These are phyloP conservation scores for Suhomyces ambrosiae DNA, from an alignment of 1,139 yeast genomes.

Conservation along the genomic window DNA sequence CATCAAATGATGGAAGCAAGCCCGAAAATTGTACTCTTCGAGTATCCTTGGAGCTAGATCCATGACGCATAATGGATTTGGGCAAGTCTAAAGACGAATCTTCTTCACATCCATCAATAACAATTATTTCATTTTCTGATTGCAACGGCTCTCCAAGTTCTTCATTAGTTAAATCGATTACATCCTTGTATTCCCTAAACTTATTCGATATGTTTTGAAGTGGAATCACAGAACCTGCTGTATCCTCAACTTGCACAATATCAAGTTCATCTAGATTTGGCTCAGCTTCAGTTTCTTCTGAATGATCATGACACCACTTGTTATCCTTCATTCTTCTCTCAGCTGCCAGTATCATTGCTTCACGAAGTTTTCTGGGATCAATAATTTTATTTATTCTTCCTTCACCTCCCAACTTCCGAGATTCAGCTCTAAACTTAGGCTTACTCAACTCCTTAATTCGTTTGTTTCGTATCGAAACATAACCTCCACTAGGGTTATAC, in stretches of 20 bases:
- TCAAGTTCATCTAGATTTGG: conserved; percentile 22
- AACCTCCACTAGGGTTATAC: conserved; percentile 18
- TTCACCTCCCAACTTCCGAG: conserved; percentile 34
- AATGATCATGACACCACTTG: conserved; percentile 51
- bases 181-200: conserved; percentile 20
- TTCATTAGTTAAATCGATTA: conserved; percentile 28
- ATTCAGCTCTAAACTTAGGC: conserved; percentile 42
- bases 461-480: conserved; percentile 36
- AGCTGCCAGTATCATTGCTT: conserved; percentile 66
- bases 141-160: conserved; percentile 18
- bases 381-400: conserved; percentile 7
- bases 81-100: conserved; percentile 4
- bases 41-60: conserved; percentile 2
- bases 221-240: conserved; percentile 13
- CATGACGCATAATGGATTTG: conserved; percentile 19
- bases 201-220: no score
- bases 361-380: conserved; percentile 23
- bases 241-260: conserved; percentile 13
- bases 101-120: conserved; percentile 28
- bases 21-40: conserved; percentile 17
- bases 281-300: conserved; percentile 21
- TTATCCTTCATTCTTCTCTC: conserved; percentile 60
- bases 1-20: conserved; percentile 22
- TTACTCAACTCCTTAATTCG: conserved; percentile 41
- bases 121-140: conserved; percentile 21